phyloP scores from a whole-genome alignment of 495 filamentous ascomycete genomes.

The Penicillium parvum region DNA sequence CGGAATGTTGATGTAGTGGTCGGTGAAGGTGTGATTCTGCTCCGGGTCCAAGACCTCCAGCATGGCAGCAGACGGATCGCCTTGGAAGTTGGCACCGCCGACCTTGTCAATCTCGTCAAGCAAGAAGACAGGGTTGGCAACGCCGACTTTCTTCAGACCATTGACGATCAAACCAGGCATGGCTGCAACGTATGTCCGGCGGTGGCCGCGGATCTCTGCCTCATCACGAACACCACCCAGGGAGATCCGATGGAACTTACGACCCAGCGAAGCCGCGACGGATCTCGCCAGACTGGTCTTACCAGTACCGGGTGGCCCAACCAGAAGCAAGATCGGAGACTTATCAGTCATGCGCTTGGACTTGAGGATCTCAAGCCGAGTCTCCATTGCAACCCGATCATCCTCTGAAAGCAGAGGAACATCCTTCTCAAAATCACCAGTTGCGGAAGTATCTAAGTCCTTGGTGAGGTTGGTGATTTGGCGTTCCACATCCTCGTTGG shows the following conservation, averaged over 20 bases:
- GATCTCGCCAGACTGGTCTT: constrained; percentile 97
- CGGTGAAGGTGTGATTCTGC: constrained; percentile 90
- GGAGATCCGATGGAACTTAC: constrained; percentile 97
- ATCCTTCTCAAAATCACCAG: constrained; percentile 39
- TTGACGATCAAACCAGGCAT: constrained; percentile 96
- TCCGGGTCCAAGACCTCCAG: constrained; percentile 97
- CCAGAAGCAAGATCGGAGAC: constrained; percentile 90
- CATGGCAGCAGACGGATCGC: constrained; percentile 98
- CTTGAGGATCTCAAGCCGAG: constrained; percentile 64
- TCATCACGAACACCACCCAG: constrained; percentile 95
- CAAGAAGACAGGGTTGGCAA: constrained; percentile 92
- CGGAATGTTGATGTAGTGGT: constrained; percentile 96
- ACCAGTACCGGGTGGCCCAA: constrained; percentile 91
- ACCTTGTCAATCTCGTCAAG: constrained; percentile 99
- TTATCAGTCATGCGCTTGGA: constrained; percentile 82
- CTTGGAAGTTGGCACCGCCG: constrained; percentile 86
- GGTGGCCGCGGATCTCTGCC: constrained; percentile 93
- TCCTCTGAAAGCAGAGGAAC: constrained; percentile 33
- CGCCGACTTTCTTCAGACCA: constrained; percentile 92
- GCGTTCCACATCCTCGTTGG: constrained; percentile 73
- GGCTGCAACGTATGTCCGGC: constrained; percentile 94
- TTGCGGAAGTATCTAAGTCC: constrained; percentile 46
- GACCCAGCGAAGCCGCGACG: constrained; percentile 82
- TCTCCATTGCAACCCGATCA: constrained; percentile 43
- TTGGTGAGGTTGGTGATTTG: constrained; percentile 66